Conservation (phyloP, 2,329 filamentous ascomycete genomes). For the Daldinia sp. region DNA sequence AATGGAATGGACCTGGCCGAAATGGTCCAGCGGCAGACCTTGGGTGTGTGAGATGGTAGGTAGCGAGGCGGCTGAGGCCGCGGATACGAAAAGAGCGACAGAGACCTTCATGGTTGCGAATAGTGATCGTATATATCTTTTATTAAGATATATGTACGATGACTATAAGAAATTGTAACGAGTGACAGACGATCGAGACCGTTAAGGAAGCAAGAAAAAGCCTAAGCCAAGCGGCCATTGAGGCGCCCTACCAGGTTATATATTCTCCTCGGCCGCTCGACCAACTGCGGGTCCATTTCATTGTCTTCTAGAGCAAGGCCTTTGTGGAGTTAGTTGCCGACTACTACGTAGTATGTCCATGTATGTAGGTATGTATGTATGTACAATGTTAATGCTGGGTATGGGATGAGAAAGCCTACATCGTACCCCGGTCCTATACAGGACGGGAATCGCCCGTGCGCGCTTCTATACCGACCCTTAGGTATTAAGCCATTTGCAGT, state of each 20-base stretch:
- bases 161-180: slow-evolving; percentile 28
- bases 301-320: slow-evolving; percentile 9
- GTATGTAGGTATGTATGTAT: slow-evolving; percentile 10
- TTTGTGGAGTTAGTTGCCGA: slow-evolving; percentile 23
- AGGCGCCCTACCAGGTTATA: slow-evolving; percentile 25
- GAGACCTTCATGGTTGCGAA: slow-evolving; percentile 41
- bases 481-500: slow-evolving; percentile 5
- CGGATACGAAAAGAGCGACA: slow-evolving; percentile 38
- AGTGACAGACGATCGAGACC: slow-evolving; percentile 36
- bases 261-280: slow-evolving; percentile 9
- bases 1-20: slow-evolving; percentile 39
- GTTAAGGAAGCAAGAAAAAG: slow-evolving; percentile 20
- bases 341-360: slow-evolving; percentile 34
- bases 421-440: slow-evolving; percentile 20
- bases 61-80: slow-evolving; percentile 39
- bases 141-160: slow-evolving; percentile 17
- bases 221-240: slow-evolving; percentile 6
- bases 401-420: slow-evolving; percentile 2
- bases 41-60: slow-evolving; percentile 18
- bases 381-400: no score
- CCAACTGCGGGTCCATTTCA: slow-evolving; percentile 25
- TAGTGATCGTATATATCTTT: slow-evolving; percentile 30
- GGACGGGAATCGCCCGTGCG: slow-evolving; percentile 22
- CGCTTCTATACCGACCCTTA: slow-evolving; percentile 11
- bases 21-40: slow-evolving; percentile 36